phyloP scores from a whole-genome alignment of 345 rosid genomes.

The Odontarrhena argentea region DNA sequence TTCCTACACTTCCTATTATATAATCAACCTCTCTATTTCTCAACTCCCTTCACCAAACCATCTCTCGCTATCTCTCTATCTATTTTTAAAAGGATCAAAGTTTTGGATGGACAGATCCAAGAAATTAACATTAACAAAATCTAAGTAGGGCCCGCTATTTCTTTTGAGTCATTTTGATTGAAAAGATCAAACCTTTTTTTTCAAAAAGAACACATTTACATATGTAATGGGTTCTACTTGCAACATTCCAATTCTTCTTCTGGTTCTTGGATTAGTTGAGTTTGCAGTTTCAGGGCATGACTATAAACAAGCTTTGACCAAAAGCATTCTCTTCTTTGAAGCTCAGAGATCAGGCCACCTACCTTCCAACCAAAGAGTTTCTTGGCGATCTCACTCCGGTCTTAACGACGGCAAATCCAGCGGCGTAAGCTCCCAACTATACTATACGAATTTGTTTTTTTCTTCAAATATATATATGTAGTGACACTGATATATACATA shows the following conservation, averaged over 20 bases:
- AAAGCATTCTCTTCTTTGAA: conserved; percentile 94
- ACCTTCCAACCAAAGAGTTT: conserved; percentile 79
- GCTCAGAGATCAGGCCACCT: conserved; percentile 96
- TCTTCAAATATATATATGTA: too few species aligned
- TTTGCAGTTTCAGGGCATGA: conserved; percentile 74
- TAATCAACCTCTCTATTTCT: conserved; percentile 36
- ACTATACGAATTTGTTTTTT: too few species aligned
- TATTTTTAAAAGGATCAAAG: not conserved
- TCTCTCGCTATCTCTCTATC: conserved; percentile 15
- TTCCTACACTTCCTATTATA: conserved; percentile 49
- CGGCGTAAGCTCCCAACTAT: conserved; percentile 58
- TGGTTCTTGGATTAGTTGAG: conserved; percentile 59
- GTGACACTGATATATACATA: too few species aligned
- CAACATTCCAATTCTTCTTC: conserved; percentile 40
- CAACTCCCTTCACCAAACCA: conserved; percentile 39
- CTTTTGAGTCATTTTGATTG: conserved; percentile 8
- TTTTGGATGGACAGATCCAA: conserved; percentile 25
- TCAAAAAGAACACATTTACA: not conserved
- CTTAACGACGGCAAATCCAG: conserved; percentile 87
- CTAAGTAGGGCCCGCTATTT: conserved; percentile 19
- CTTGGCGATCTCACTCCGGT: conserved; percentile 89
- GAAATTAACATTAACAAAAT: conserved; percentile 36
- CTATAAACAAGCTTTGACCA: conserved; percentile 78
- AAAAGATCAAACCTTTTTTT: conserved; percentile 14
- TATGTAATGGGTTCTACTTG: conserved; percentile 26